phyloP scores from a whole-genome alignment of 139 green algal genomes.

The Chlamydomonas schloesseri region DNA sequence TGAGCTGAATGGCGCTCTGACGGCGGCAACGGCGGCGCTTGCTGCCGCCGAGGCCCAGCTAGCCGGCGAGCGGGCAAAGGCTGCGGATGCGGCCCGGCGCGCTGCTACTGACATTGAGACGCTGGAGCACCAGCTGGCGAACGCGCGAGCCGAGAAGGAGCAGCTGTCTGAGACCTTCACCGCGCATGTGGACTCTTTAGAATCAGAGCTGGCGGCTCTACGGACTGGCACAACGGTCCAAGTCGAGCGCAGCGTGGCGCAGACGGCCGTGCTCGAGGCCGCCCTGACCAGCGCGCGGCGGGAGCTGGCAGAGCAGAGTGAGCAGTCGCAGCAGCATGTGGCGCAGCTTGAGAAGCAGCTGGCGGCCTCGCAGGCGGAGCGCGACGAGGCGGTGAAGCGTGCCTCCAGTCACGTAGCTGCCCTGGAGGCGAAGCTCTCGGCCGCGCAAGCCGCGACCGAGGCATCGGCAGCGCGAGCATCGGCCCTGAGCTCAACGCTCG shows the following conservation, averaged over 20 bases:
- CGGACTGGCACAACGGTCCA: background rate
- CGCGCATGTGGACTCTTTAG: background rate
- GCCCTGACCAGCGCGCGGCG: background rate
- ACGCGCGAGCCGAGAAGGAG: background rate
- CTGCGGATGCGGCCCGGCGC: no score
- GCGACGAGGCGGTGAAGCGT: background rate
- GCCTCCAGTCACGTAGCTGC: background rate
- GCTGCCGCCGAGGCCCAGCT: background rate
- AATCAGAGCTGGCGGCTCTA: background rate
- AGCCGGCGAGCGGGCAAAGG: no score
- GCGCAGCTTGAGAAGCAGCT: background rate
- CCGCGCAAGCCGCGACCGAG: no score
- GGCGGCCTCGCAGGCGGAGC: background rate
- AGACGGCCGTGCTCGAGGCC: background rate
- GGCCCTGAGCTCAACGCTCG: no score
- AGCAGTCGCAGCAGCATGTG: background rate
- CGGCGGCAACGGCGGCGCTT: no score
- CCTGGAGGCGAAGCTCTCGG: background rate
- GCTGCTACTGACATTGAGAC: no score
- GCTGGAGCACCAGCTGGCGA: background rate
- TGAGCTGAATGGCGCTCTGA: background rate
- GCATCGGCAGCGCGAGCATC: no score
- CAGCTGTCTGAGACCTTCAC: background rate
- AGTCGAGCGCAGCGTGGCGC: no score
- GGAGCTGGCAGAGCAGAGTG: background rate